phyloP scores from a whole-genome alignment of 2,329 filamentous ascomycete genomes.

The Fusarium sp. region DNA sequence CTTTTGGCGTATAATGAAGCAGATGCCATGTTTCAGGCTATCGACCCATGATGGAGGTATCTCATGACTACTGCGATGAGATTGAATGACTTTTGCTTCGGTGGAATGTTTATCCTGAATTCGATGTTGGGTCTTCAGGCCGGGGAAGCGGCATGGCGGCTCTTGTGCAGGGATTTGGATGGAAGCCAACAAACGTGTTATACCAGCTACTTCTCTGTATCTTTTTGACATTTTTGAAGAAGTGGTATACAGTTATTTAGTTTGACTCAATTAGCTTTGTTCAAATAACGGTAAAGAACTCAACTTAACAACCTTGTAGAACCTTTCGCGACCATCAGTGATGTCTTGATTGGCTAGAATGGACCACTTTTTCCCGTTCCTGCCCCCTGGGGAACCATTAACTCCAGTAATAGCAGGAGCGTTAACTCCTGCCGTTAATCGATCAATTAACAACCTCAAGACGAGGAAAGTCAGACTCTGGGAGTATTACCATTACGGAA shows the following conservation, averaged over 20 bases:
- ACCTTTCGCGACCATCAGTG: background rate
- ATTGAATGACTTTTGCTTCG: background rate
- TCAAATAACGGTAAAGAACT: accelerated
- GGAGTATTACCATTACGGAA: background rate
- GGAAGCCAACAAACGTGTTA: background rate
- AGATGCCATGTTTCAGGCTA: constrained; percentile 41
- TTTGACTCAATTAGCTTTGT: accelerated
- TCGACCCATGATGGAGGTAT: background rate
- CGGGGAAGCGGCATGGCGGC: background rate
- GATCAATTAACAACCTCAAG: background rate
- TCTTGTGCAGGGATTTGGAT: background rate
- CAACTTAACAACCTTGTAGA: background rate
- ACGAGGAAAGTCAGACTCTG: background rate
- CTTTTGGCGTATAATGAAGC: constrained; percentile 38
- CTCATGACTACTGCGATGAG: background rate
- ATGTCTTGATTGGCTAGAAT: background rate
- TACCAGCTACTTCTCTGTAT: background rate
- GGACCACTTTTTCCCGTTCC: background rate
- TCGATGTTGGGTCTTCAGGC: background rate
- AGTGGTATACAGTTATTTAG: accelerated
- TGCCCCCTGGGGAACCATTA: background rate
- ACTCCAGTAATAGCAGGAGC: background rate
- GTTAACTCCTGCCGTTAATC: background rate
- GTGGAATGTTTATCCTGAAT: background rate
- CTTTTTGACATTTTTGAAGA: accelerated